phyloP scores from a whole-genome alignment of 1,284 basidiomycete genomes.

The Rhizoctonia solani region DNA sequence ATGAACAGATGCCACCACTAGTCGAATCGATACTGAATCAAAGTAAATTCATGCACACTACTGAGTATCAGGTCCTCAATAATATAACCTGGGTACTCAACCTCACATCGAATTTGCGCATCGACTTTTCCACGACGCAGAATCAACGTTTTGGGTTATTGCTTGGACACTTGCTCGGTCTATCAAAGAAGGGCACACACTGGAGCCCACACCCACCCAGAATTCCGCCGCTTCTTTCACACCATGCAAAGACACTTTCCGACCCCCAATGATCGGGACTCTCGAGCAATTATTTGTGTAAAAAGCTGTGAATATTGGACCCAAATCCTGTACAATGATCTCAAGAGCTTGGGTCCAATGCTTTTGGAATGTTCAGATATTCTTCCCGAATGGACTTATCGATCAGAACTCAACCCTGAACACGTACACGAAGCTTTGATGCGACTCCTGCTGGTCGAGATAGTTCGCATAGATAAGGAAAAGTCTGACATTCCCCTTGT shows the following conservation, averaged over 20 bases:
- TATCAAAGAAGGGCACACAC: neutral
- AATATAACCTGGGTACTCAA: no score
- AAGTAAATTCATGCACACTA: no score
- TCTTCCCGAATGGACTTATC: neutral
- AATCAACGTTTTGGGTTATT: conserved; percentile 9
- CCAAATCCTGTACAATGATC: no score
- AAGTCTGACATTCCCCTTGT: neutral
- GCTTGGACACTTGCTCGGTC: conserved; percentile 2
- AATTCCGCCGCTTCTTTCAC: no score
- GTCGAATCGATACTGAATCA: no score
- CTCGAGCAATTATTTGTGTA: no score
- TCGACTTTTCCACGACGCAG: conserved; percentile 2
- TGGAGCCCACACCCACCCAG: neutral
- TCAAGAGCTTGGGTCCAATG: neutral
- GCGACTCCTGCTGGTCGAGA: conserved; percentile 2
- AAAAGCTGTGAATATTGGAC: no score
- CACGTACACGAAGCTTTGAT: conserved; percentile 9
- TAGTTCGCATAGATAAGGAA: neutral
- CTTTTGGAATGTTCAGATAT: neutral
- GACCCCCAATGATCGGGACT: no score
- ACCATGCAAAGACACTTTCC: no score
- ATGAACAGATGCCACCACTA: no score
- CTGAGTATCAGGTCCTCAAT: no score
- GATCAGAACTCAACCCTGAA: neutral
- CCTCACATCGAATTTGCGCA: neutral